These are phyloP conservation scores for Elsinoe australis DNA, from an alignment of 2,329 filamentous ascomycete species.

Conservation along the genomic window DNA sequence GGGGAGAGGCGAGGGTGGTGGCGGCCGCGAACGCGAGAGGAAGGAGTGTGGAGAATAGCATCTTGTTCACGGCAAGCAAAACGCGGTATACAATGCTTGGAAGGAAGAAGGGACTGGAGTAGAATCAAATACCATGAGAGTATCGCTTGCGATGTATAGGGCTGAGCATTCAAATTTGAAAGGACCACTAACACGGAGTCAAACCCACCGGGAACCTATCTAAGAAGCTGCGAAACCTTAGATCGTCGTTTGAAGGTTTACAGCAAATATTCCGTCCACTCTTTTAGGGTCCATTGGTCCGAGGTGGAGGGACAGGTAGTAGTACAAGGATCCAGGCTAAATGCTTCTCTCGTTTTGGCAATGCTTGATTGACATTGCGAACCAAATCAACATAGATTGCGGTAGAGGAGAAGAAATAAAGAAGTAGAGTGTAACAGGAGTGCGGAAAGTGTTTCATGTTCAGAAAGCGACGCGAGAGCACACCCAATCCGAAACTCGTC, in stretches of 20 bases:
- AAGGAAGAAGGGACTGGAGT: too few species aligned
- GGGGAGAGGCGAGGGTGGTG: conserved; percentile 4
- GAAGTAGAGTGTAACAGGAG: too few species aligned
- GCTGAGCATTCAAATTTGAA: neutral
- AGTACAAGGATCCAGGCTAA: neutral
- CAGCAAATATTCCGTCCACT: conserved; percentile 10
- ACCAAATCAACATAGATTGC: too few species aligned
- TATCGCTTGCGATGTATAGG: too few species aligned
- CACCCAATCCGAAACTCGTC: too few species aligned
- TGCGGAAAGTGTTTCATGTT: too few species aligned
- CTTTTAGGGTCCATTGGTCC: neutral
- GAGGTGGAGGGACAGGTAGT: neutral
- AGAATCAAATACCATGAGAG: too few species aligned
- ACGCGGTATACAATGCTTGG: too few species aligned
- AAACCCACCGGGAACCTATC: conserved; percentile 9
- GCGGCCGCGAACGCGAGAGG: neutral
- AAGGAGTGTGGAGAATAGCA: neutral
- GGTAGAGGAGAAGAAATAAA: too few species aligned
- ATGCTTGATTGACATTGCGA: conserved; percentile 38
- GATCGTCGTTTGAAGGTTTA: neutral
- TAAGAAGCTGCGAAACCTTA: conserved; percentile 2
- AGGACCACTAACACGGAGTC: neutral
- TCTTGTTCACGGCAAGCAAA: too few species aligned
- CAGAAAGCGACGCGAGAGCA: too few species aligned
- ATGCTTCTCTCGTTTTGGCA: neutral